Conservation (phyloP, 441 rosid genomes). For the Aquilaria agallochum region DNA sequence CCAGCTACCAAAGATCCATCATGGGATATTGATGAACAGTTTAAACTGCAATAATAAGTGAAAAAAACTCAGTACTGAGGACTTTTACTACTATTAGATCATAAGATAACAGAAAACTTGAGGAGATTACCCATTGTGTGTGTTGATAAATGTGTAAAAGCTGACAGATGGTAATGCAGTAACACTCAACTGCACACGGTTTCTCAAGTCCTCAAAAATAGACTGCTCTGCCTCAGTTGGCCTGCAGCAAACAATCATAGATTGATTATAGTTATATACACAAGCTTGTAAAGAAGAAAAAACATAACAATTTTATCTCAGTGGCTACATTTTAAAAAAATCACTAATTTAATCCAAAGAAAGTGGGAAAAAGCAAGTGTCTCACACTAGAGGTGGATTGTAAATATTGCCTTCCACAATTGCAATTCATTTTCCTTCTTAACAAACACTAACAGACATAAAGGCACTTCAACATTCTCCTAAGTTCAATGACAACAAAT, state of each 20-base stretch:
- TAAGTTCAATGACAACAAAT: no score
- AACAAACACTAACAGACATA: no score
- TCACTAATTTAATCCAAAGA: no score
- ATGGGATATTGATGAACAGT: slow-evolving; percentile 87
- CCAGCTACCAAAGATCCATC: slow-evolving; percentile 98
- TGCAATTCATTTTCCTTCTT: no score
- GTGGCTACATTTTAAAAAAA: no score
- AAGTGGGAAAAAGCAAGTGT: no score
- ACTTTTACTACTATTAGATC: slow-evolving; percentile 6
- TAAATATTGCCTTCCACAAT: no score
- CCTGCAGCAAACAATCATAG: slow-evolving; percentile 37
- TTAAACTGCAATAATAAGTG: slow-evolving; percentile 41
- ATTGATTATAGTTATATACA: background rate
- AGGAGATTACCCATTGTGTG: slow-evolving; percentile 73
- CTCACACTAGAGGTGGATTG: no score
- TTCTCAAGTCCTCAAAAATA: slow-evolving; percentile 92
- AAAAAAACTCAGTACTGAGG: slow-evolving; percentile 11
- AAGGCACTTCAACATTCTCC: no score
- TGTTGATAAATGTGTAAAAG: slow-evolving; percentile 90
- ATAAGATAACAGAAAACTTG: slow-evolving; percentile 8
- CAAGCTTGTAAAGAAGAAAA: no score
- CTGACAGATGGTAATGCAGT: slow-evolving; percentile 85
- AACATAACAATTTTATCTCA: no score
- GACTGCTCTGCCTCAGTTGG: slow-evolving; percentile 84
- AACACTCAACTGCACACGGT: slow-evolving; percentile 88